Base-by-base conservation (phyloP, 192 early-diverging fungal species). In the Physocladia obscura region DNA sequence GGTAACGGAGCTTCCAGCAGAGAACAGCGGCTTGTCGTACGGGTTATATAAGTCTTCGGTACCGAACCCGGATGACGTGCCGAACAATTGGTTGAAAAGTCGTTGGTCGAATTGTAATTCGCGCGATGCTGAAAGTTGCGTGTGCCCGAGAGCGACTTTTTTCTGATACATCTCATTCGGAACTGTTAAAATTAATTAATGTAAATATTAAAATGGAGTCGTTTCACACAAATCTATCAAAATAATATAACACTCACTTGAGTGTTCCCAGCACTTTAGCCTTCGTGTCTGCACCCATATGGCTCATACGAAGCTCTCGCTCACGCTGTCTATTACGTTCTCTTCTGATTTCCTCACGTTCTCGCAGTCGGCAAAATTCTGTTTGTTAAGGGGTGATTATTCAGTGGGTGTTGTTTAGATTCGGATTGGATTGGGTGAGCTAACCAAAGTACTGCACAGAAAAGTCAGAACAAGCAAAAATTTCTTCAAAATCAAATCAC, bases 1-100 rank as follows among this genome's bases (percentile, higher is more conserved):
- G 11, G 75, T 57, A n/a, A 82, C 79, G 4, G 83, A 81, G 27
- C 87, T 77, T 4, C 88, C 79, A n/a, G 50, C 50, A 26, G 70
- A 77, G 74, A 99, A 98, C 61, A 99, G 78, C 29, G 95, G 94
- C 78, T 98, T 98, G 77, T 99, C 97, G 72, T 98, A 99, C 4
- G 96, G 62, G 58, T 89, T 89, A 74, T 98, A 98, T 2, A 91
- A 84, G 71, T 98, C 96, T 47, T 96, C 95, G 40, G 89, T 92
- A 50, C 87, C 91, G 77, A 97, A 93, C 24, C 94, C 93, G 30
- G 92, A 91, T 55, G 79, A 81, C 39, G 97, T 81, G 21, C 94
- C 97, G 64, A 87, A 84, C 1, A 87, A 82, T 74, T 94, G 94
- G 82, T 97, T 96, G 76, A 97, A 99, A 50, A 99, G 78, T 49